Base-by-base conservation (phyloP, 2,329 filamentous ascomycete species). In the Rhynchosporium secalis region DNA sequence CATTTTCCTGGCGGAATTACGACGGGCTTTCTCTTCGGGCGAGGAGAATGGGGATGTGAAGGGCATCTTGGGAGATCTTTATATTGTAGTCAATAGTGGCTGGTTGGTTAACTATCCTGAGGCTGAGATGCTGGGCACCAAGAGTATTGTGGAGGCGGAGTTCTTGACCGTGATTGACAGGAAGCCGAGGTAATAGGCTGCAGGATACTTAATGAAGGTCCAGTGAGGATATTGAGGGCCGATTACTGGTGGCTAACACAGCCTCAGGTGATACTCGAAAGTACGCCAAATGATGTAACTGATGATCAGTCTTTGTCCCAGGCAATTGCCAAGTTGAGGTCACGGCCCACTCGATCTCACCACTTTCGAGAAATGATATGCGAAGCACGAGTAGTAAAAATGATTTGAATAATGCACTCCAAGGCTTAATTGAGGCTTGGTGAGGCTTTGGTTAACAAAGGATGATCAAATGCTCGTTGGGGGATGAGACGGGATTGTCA, bases 251-350 rank as follows among this genome's bases (percentile, higher is more conserved):
- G 1, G 26, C 52, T 28, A 38, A 26, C 52, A 56, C 52, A 45
- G 52, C 52, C 52, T 31, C 40, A 26, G 38, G 52, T 56, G 38
- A 20, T 56, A 45, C 26, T 56, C 13, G 38, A 56, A 31, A 29
- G 40, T 56, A 45, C 40, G 55, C 48, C 55, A 38, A 40, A 47
- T 58, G 55, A 48, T 40, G 55, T 48, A n/a, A 15, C 33, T 36
- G 55, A 36, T 40, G 43, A 46, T 58, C 31, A 58, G 41, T 10
- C 10, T 57, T 26, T 20, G 31, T 40, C 36, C 29, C 43, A 58
- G 55, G 55, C 55, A 58, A 43, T 43, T 28, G 33, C 9, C 20
- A 13, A 38, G 48, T 13, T 31, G 36, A 20, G 41, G 45, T 29
- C 47, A n/a, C 47, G n/a, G 26, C 31, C 4, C 8, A 26, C 48